Conservation (phyloP, 352 stramenopile species). For the Lagenidium sp. region DNA sequence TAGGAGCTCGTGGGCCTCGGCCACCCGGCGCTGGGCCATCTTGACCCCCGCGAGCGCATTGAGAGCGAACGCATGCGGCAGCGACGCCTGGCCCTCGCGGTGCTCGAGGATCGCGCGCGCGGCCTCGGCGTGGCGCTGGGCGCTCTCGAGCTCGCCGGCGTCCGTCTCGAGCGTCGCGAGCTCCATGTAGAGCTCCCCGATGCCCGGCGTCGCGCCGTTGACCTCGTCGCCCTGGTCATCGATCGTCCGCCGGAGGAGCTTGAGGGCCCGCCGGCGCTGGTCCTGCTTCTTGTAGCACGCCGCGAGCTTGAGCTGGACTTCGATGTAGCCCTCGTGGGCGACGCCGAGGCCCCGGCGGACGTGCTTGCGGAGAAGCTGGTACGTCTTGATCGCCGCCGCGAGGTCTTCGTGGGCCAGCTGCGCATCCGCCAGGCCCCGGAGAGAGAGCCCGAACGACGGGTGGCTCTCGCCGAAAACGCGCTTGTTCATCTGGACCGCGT, state of each 20-base stretch:
- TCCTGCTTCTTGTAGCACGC: slow-evolving; percentile 63
- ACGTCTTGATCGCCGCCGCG: slow-evolving; percentile 53
- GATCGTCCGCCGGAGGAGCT: slow-evolving; percentile 45
- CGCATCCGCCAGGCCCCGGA: slow-evolving; percentile 71
- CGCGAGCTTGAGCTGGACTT: slow-evolving; percentile 55
- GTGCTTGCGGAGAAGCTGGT: slow-evolving; percentile 65
- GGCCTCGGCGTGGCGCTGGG: slow-evolving; percentile 27
- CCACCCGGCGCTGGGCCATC: slow-evolving; percentile 53
- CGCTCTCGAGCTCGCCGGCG: slow-evolving; percentile 8
- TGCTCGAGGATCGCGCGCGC: slow-evolving; percentile 45
- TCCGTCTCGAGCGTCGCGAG: slow-evolving; percentile 27
- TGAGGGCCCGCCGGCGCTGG: slow-evolving; percentile 39
- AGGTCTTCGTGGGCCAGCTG: slow-evolving; percentile 72
- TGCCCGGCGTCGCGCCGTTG: slow-evolving; percentile 50
- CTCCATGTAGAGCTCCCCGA: slow-evolving; percentile 77
- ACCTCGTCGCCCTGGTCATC: slow-evolving; percentile 43
- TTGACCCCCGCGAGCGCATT: slow-evolving; percentile 73
- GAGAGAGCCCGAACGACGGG: slow-evolving; percentile 61
- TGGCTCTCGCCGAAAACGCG: slow-evolving; percentile 76
- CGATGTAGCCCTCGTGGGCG: slow-evolving; percentile 67
- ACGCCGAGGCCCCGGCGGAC: slow-evolving; percentile 50
- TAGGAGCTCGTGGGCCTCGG: slow-evolving; percentile 48
- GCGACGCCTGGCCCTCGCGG: slow-evolving; percentile 55
- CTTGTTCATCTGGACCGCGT: slow-evolving; percentile 61
- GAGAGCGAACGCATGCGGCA: slow-evolving; percentile 70